phyloP scores from a whole-genome alignment of 768 basidiomycete species.

The Calvatia gigantea region DNA sequence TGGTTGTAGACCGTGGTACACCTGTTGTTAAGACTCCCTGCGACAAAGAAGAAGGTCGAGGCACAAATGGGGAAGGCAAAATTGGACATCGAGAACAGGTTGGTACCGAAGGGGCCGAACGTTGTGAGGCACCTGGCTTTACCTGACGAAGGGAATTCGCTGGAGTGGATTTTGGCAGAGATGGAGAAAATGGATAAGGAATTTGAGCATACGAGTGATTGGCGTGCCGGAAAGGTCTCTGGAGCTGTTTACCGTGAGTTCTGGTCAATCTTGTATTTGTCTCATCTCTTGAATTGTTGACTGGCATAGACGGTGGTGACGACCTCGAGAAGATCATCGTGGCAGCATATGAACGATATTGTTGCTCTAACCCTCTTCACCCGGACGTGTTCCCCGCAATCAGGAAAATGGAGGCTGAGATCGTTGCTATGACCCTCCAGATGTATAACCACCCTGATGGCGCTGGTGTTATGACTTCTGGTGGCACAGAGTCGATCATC shows the following conservation, averaged over 20 bases:
- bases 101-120: slow-evolving; percentile 60
- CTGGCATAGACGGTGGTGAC: slow-evolving; percentile 67
- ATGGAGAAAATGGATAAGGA: slow-evolving; percentile 79
- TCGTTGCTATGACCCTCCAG: slow-evolving; percentile 82
- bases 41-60: slow-evolving; percentile 55
- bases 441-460: slow-evolving; percentile 84
- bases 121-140: slow-evolving; percentile 66
- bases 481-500: slow-evolving; percentile 94
- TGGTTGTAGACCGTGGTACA: slow-evolving; percentile 31
- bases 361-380: slow-evolving; percentile 87
- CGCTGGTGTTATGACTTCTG: slow-evolving; percentile 91
- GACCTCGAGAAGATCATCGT: slow-evolving; percentile 78
- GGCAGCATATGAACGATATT: slow-evolving; percentile 77
- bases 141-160: slow-evolving; percentile 57
- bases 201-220: slow-evolving; percentile 42
- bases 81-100: slow-evolving; percentile 59
- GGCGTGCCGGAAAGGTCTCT: slow-evolving; percentile 71
- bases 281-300: neutral
- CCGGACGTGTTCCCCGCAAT: slow-evolving; percentile 91
- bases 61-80: slow-evolving; percentile 63
- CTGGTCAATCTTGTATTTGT: neutral
- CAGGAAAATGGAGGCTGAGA: slow-evolving; percentile 96
- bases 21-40: slow-evolving; percentile 59
- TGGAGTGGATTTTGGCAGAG: slow-evolving; percentile 73
- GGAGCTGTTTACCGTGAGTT: slow-evolving; percentile 83